Base-by-base conservation (phyloP, 208 protist species). In the Novymonas esmeraldas region DNA sequence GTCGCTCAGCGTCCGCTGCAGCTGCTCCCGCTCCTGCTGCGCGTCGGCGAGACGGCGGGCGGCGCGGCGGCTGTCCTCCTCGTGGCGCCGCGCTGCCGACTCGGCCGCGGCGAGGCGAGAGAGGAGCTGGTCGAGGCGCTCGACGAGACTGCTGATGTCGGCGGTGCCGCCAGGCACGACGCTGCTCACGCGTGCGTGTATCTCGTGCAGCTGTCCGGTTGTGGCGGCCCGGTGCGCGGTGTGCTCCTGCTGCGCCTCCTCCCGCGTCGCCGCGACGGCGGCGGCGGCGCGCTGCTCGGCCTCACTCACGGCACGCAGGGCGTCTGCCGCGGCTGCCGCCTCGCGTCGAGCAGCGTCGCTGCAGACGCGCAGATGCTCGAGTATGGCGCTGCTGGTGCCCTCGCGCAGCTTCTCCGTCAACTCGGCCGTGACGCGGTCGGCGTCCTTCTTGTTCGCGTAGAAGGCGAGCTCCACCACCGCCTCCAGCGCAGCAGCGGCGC, bases 21-120 rank as follows among this genome's bases (percentile, higher is more conserved):
- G 41, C 33, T 64, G 73, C 38, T 73, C 65, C 3, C 63, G 58
- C 48, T 78, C 73, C 41, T 64, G 55, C 60, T 72, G 64, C 48
- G 45, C 54, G 6, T 73, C 73, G 7, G 39, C 18, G 11, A 64
- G 52, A 10, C 36, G 51, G 2, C 49, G 63, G 14, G 44, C 2
- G 16, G 56, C 55, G 11, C 55, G 70, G 20, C 54, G 61, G 22
- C 24, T 39, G 2, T 68, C 61, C 22, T 75, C 70, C 29, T 68
- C 54, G 20, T 36, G 14, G 13, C 39, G 52, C 0, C 54, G 52
- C 36, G 61, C 22, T 0, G 52, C 48, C 3, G 70, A 54, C 55
- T 75, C 70, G 6, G 70, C 70, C 2, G 45, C 36, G 5, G 61
- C 38, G 2, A 75, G 28, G 0, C 55, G 70, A 3, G 34, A 44